Evolutionary conservation across 108 stramenopile genomes (phyloP).

Genomic region (Aurantiochytrium sp.): DNA sequence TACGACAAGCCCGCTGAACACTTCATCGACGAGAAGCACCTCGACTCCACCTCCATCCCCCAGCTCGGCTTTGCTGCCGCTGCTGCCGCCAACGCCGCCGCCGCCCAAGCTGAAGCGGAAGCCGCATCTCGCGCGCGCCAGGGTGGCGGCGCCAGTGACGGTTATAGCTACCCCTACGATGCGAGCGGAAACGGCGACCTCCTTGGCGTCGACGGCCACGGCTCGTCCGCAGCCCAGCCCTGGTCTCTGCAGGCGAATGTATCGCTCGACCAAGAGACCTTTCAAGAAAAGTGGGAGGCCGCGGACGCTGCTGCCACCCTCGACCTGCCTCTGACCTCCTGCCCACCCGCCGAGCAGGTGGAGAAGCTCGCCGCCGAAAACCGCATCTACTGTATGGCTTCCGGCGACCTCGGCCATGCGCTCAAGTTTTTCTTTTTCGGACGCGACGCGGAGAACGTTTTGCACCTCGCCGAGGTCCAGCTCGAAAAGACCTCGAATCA

Average conservation of each 20-base stretch:
- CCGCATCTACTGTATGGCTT: constrained; percentile 76
- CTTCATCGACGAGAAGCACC: constrained; percentile 77
- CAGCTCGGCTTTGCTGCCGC: constrained; percentile 58
- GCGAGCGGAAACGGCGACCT: constrained; percentile 61
- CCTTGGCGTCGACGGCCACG: constrained; percentile 45
- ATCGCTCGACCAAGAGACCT: constrained; percentile 69
- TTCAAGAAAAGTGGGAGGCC: constrained; percentile 75
- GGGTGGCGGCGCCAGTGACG: too few species aligned
- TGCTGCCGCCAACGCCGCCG: constrained; percentile 37
- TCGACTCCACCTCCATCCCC: constrained; percentile 68
- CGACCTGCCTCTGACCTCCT: constrained; percentile 46
- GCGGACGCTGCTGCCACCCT: constrained; percentile 62
- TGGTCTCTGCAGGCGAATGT: constrained; percentile 50
- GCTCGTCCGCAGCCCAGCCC: constrained; percentile 21
- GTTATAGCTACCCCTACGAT: too few species aligned
- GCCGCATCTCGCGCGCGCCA: too few species aligned
- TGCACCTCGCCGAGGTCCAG: not conserved
- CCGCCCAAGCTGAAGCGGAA: not conserved
- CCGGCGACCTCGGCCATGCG: constrained; percentile 75
- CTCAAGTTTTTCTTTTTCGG: constrained; percentile 85
- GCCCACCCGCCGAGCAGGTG: constrained; percentile 59
- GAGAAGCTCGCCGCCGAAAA: constrained; percentile 57
- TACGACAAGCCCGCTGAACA: constrained; percentile 82
- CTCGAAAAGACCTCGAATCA: not conserved
- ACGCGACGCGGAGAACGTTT: constrained; percentile 42